phyloP scores from a whole-genome alignment of 805 yeast genomes.

The Candida pseudofarinosa region DNA sequence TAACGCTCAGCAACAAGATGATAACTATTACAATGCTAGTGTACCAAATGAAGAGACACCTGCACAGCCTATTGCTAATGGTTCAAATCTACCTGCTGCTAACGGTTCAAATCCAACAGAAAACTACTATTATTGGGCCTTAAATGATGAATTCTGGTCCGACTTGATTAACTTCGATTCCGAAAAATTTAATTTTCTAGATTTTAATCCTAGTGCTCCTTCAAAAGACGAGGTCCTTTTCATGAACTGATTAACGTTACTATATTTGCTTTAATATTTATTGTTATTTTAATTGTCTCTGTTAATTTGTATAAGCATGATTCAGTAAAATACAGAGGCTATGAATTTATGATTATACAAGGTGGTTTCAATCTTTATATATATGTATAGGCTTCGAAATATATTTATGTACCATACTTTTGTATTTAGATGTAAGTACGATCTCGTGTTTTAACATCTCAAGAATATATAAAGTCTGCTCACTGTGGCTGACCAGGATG shows the following conservation, averaged over 20 bases:
- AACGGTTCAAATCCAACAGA: constrained; percentile 26
- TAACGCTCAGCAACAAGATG: not conserved
- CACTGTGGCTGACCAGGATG: no score
- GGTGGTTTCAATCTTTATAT: no score
- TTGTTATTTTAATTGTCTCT: constrained; percentile 1
- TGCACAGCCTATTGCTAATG: no score
- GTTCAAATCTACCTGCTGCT: not conserved
- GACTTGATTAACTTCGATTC: constrained; percentile 42
- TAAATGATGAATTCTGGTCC: constrained; percentile 72
- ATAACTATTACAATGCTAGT: not conserved
- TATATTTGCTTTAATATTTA: not conserved
- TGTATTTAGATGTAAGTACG: no score
- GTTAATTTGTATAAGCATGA: no score
- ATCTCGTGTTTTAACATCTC: no score
- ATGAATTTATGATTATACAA: no score
- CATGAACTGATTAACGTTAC: constrained; percentile 8
- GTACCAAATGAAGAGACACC: not conserved
- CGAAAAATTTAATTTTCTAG: constrained; percentile 32
- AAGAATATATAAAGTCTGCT: no score
- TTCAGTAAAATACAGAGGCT: no score
- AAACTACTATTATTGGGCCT: constrained; percentile 44
- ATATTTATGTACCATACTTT: no score
- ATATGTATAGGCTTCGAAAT: no score
- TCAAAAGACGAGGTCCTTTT: constrained; percentile 25
- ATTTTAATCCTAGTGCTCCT: constrained; percentile 12